Evolutionary conservation across 345 rosid genomes (phyloP), one percentile per base, ranked within the genome.

Genomic region (Chamaenerion angustifolium): DNA sequence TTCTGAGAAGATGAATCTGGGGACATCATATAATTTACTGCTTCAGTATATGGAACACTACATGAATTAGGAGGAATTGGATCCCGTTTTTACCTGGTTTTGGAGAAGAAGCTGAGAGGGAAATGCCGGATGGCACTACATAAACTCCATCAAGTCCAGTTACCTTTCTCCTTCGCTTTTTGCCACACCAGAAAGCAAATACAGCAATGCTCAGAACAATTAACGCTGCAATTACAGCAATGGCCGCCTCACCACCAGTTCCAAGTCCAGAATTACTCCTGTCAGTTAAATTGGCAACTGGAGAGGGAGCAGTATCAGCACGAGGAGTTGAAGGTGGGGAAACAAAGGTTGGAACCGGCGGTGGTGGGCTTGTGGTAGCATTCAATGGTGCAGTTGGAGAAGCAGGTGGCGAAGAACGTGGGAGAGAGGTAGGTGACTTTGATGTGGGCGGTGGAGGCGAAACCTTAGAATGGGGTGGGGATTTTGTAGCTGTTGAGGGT

Each of bases 151-250:
- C 68, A 25, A 64, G 67, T 50, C 69, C 45, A 46, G 79, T 42
- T 45, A 41, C 60, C 60, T 58, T 66, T 66, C 63, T 86, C 69
- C 76, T 80, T 31, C 71, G 68, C 74, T 68, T 83, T 65, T 61
- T 73, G 44, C 74, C 46, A 70, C 81, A 83, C 74, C 83, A 86
- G 37, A 71, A 46, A 60, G 65, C 54, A 58, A 77, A 60, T 40
- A 76, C 90, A 62, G 75, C 55, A 47, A 83, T 71, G 71, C 69
- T 56, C 56, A 86, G 78, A 44, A 78, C 61, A 59, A 85, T 42
- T 55, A 86, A 45, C 17, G 69, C 88, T 14, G 72, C 66, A 6
- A 63, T 82, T 27, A 70, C 61, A 58, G 73, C 71, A 45, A 81
- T 72, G 51, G 78, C 92, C 44, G 75, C 79, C 2, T 62, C 12